These are phyloP conservation scores for Fagopyrum esculentum DNA, from an alignment of 148 eudicot genomes.

Conservation along the genomic window DNA sequence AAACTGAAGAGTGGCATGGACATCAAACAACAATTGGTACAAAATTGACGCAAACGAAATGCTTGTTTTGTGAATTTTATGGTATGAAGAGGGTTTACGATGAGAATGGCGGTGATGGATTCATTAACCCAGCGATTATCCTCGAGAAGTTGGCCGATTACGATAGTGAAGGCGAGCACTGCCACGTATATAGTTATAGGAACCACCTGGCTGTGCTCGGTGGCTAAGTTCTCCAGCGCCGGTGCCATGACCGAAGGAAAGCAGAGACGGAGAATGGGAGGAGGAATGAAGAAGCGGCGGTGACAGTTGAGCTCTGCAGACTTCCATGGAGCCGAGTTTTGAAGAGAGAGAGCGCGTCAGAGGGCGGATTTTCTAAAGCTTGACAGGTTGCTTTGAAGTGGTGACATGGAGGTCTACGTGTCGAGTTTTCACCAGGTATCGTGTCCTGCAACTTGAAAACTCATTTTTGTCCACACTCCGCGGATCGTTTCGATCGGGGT, in stretches of 20 bases:
- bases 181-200: slow-evolving; percentile 65
- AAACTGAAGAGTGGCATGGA: neutral
- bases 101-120: slow-evolving; percentile 72
- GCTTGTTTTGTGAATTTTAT: neutral
- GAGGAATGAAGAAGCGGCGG: neutral
- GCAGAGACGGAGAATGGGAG: neutral
- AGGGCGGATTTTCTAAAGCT: neutral
- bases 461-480: no score
- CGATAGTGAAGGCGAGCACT: slow-evolving; percentile 57
- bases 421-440: neutral
- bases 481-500: no score
- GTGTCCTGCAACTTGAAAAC: no score
- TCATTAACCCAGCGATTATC: slow-evolving; percentile 90
- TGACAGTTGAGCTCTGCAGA: neutral
- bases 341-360: neutral
- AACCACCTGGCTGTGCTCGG: slow-evolving; percentile 51
- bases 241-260: neutral
- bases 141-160: slow-evolving; percentile 75
- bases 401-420: neutral
- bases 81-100: slow-evolving; percentile 29
- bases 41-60: neutral
- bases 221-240: slow-evolving; percentile 14
- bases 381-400: neutral
- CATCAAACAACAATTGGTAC: neutral
- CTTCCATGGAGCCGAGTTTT: neutral